Percentiles rank a stretch among this genome's conserved stretches.
phyloP scores from a whole-genome alignment of 177 flowering plant genomes.

The Vitis hybrid region DNA sequence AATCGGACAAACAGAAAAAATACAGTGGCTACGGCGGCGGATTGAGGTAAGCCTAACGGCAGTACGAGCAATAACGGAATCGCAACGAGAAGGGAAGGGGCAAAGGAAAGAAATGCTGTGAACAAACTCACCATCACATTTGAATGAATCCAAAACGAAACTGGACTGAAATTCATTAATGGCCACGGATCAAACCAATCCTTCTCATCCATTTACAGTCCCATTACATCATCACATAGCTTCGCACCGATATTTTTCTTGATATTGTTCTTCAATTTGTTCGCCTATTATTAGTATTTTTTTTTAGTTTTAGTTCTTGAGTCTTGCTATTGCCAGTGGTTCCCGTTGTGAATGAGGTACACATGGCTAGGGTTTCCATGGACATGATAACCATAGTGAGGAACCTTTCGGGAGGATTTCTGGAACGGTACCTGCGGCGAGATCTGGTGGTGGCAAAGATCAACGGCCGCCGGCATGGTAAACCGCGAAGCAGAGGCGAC shows the following conservation, averaged over 20 bases:
- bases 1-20: neutral
- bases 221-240: constrained; percentile 19
- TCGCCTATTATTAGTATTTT: neutral
- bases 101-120: neutral
- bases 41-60: constrained; percentile 21
- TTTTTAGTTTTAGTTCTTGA: neutral
- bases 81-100: neutral
- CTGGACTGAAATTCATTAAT: constrained; percentile 39
- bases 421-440: constrained; percentile 25
- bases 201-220: constrained; percentile 30
- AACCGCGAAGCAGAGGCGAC: constrained; percentile 12
- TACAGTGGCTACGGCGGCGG: neutral
- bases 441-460: constrained; percentile 23
- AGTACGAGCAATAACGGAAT: neutral
- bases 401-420: constrained; percentile 30
- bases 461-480: constrained; percentile 4
- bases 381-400: constrained; percentile 27
- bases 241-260: neutral
- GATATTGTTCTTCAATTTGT: constrained; percentile 1
- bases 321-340: constrained; percentile 59
- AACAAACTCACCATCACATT: constrained; percentile 23
- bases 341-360: constrained; percentile 58
- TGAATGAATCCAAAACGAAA: constrained; percentile 15
- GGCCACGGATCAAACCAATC: constrained; percentile 28
- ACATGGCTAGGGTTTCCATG: constrained; percentile 37